Evolutionary conservation across 2,329 filamentous ascomycete genomes (phyloP), one percentile per base, ranked within the genome.

Genomic region (Talaromyces sp.): DNA sequence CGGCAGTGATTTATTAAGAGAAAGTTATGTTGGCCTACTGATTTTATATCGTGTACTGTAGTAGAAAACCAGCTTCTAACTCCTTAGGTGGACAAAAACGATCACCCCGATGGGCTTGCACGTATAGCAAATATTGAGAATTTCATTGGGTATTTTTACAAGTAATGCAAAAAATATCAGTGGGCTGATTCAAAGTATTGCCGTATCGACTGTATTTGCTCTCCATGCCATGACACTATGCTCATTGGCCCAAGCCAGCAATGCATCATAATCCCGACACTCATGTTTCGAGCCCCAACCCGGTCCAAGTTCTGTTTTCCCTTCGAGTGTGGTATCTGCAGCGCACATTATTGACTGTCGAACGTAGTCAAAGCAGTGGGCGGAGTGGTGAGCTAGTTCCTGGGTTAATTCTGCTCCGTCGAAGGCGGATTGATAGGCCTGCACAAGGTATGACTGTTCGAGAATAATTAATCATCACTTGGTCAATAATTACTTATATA

Each of bases 351-450:
- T 48, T 15, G 53, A 48, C 21, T 56, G 53, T 25, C 53, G 53
- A 4, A 56, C 41, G 31, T 56, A 56, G 35, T 56, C 53, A n/a
- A 56, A 56, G 33, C 53, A 56, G n/a, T 56, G 53, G 5, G 53
- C 2, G 3, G 53, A 56, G 6, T 56, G 53, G 43, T 56, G 53
- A 13, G 41, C 53, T 39, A 56, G 21, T 46, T 56, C 53, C 28
- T 56, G n/a, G 31, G 40, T 56, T 28, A 56, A 11, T 9, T 19
- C 6, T 46, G 33, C 21, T 6, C 41, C 53, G 15, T 9, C 17
- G n/a, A 56, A 48, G 41, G 53, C 53, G 41, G 53, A 19, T 56
- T 56, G 53, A 46, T 56, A 56, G 2, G 53, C 33, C 21, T 56
- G 53, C 19, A 56, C 53, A n/a, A 56, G 41, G 53, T 56, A 56